Conservation (phyloP, 495 filamentous ascomycete genomes). For the Aspergillus baeticus region DNA sequence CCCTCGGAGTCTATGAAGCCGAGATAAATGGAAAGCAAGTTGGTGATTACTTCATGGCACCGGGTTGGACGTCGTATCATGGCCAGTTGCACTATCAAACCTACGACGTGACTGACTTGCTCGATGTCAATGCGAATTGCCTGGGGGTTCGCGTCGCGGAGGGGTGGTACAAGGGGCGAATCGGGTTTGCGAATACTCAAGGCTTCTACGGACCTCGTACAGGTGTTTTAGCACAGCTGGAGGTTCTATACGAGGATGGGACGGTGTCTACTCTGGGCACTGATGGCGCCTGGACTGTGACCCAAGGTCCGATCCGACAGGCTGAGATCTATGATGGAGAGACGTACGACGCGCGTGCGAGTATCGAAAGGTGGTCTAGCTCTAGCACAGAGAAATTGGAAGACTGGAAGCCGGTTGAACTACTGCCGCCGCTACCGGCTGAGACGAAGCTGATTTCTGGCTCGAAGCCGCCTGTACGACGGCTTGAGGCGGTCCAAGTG, state of each 20-base stretch:
- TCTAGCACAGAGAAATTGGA: too few species aligned
- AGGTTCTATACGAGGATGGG: neutral
- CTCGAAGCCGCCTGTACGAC: neutral
- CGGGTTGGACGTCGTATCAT: constrained; percentile 5
- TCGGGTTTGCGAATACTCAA: neutral
- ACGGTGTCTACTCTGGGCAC: neutral
- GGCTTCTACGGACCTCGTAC: constrained; percentile 2
- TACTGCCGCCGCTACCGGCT: too few species aligned
- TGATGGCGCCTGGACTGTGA: neutral
- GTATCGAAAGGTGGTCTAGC: neutral
- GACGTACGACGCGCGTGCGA: neutral
- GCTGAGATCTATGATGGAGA: constrained; percentile 11
- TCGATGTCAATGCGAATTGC: neutral
- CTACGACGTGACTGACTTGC: neutral
- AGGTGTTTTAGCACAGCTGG: neutral
- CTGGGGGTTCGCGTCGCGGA: neutral
- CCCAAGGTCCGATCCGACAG: neutral
- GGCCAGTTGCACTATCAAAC: constrained; percentile 6
- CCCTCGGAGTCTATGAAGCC: neutral
- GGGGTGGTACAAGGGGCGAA: neutral
- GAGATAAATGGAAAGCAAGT: neutral
- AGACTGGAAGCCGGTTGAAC: too few species aligned
- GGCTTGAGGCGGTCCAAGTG: neutral
- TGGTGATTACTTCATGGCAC: constrained; percentile 2
- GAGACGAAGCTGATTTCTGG: neutral